Conservation (phyloP, 23 red algal species). For the Pyropia yezoensis region DNA sequence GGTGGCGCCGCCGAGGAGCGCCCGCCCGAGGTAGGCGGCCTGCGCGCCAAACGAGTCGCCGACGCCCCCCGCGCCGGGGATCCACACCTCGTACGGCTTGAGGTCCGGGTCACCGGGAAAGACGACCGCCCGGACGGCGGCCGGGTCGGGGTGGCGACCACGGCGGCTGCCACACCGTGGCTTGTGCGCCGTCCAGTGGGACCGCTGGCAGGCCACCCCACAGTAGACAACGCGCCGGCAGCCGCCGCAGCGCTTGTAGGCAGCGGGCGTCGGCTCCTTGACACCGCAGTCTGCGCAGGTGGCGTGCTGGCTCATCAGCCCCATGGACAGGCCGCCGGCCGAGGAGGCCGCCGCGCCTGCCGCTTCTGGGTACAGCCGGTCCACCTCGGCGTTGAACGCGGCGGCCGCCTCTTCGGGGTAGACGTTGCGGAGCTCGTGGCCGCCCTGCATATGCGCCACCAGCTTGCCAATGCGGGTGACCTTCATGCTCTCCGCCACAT, state of each 20-base stretch:
- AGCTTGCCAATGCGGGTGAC: too few relatives aligned
- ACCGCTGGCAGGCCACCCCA: neutral
- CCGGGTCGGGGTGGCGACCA: slow-evolving; percentile 1
- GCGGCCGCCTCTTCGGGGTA: too few relatives aligned
- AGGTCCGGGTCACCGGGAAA: slow-evolving; percentile 6
- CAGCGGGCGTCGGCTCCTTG: neutral
- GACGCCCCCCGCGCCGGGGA: too few relatives aligned
- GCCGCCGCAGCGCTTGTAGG: neutral
- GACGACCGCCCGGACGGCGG: slow-evolving; percentile 8
- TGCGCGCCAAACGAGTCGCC: too few relatives aligned
- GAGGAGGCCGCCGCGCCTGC: too few relatives aligned
- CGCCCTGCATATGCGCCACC: too few relatives aligned
- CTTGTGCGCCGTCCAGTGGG: slow-evolving; percentile 2
- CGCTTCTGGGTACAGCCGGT: too few relatives aligned
- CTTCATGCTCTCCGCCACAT: too few relatives aligned
- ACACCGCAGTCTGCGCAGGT: slow-evolving; percentile 3
- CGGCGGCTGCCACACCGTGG: neutral
- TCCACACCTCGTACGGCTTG: slow-evolving; percentile 5
- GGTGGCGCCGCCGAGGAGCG: too few relatives aligned
- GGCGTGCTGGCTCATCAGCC: neutral
- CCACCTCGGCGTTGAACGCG: too few relatives aligned
- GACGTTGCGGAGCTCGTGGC: too few relatives aligned
- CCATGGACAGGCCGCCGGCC: neutral
- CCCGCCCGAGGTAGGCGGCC: too few relatives aligned
- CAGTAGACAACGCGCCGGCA: slow-evolving; percentile 3